These are phyloP conservation scores for Iberis pinnata DNA, from an alignment of 345 rosid species.

Conservation along the genomic window DNA sequence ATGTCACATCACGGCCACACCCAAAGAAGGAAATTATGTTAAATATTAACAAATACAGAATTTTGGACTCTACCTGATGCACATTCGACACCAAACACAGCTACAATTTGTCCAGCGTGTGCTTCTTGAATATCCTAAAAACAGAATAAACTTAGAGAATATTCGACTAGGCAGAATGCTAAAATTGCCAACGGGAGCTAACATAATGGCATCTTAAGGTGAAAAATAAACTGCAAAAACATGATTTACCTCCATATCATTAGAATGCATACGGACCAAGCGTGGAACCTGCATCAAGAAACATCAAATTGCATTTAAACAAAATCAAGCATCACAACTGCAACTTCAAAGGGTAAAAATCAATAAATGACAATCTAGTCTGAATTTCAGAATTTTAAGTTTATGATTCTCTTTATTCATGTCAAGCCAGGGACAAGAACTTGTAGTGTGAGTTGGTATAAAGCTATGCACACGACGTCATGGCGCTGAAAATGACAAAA, in stretches of 20 bases:
- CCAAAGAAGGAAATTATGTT: not conserved
- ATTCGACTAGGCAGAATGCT: constrained; percentile 1
- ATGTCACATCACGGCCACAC: not conserved
- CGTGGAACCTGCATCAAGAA: constrained; percentile 69
- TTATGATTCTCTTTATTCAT: not conserved
- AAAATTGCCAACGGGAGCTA: constrained; percentile 1
- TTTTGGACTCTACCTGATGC: constrained; percentile 65
- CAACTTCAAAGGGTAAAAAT: not conserved
- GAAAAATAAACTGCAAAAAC: constrained; percentile 10
- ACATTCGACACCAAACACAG: constrained; percentile 97
- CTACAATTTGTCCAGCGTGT: constrained; percentile 97
- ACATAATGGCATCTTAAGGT: constrained; percentile 1
- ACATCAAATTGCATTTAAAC: not conserved
- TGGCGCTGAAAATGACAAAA: not conserved
- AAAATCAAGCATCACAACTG: not conserved
- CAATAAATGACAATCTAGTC: not conserved
- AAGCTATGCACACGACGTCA: not conserved
- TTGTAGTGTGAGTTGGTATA: not conserved
- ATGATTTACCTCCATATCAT: constrained; percentile 86
- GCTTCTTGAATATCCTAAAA: constrained; percentile 95
- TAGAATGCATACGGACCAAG: constrained; percentile 89
- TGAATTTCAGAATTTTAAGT: not conserved
- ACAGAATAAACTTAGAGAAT: constrained; percentile 5
- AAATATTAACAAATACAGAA: constrained; percentile 1
- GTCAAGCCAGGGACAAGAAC: not conserved